Conservation (phyloP, 306 rosid species). For the Erythrophleum fordii region DNA sequence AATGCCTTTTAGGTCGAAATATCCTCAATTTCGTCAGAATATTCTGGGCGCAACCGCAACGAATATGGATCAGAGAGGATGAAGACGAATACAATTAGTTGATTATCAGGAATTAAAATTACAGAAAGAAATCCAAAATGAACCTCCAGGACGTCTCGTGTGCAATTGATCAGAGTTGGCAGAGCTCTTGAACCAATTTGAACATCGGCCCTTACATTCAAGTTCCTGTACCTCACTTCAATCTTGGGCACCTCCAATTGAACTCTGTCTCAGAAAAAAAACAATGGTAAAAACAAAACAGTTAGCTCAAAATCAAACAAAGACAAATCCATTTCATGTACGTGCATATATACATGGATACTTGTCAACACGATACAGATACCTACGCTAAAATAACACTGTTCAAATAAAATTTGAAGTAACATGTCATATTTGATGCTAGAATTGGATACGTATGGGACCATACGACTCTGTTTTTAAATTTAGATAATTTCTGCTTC, state of each 20-base stretch:
- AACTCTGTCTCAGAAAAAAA: constrained; percentile 51
- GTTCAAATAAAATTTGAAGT: neutral
- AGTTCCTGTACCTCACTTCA: constrained; percentile 66
- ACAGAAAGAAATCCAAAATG: neutral
- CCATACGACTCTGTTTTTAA: neutral
- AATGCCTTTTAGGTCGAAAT: constrained; percentile 52
- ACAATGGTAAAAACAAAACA: neutral
- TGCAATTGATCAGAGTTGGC: constrained; percentile 66
- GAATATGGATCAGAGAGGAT: constrained; percentile 5
- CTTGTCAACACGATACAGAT: no score
- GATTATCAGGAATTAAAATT: neutral
- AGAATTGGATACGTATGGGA: neutral
- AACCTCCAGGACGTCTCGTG: constrained; percentile 67
- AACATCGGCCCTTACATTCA: constrained; percentile 65
- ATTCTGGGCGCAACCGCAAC: constrained; percentile 43
- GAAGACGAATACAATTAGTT: no score
- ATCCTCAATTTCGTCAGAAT: constrained; percentile 51
- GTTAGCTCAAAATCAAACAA: neutral
- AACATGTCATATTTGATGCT: neutral
- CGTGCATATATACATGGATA: neutral
- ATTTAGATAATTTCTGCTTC: neutral
- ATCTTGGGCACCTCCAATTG: constrained; percentile 68
- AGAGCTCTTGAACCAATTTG: constrained; percentile 73
- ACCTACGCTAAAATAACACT: no score
- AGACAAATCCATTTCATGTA: neutral